Evolutionary conservation across 768 basidiomycete genomes (phyloP), one percentile per base, ranked within the genome.

Genomic region (Saitozyma podzolica): DNA sequence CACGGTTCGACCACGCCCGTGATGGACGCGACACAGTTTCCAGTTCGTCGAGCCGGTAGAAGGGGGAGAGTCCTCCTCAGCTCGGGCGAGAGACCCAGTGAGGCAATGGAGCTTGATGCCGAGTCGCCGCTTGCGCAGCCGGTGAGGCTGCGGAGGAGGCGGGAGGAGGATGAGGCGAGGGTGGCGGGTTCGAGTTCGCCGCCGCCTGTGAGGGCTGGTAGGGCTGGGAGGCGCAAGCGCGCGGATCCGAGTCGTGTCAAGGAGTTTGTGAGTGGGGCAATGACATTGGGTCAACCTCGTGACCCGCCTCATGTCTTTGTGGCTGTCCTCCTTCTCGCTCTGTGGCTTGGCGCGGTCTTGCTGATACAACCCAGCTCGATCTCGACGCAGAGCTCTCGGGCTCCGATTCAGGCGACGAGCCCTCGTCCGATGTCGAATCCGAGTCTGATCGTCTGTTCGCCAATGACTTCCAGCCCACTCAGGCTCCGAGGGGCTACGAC

Each of bases 401-500:
- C 2, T 66, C 70, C 2, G 70, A 69, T 6, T 62, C 63, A 8
- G 63, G 64, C 7, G 69, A 69, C 45, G 69, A 70, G 29, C 48
- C 57, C 1, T 59, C 65, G 3, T 60, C 60, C 40, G 73, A 66
- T 17, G 53, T 56, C 13, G 67, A 65, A 16, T 43, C 61, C 19
- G 69, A 70, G 14, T 72, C 75, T 0, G 78, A 80, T 53, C 65
- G 68, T 2, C 58, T 57, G 5, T 80, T 80, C 61, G 80, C 77
- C 2, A 67, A 65, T n/a, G 66, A 80, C 37, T 80, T 80, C 54
- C 58, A 68, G 19, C 69, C 80, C 3, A 80, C 78, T 9, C 80
- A 80, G 67, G 78, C 75, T 6, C 80, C 78, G 3, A 67, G 53
- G 14, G 80, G 80, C 9, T 80, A 80, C 63, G 72, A 80, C 55